Evolutionary conservation across 2,329 filamentous ascomycete genomes (phyloP).

Genomic region (Ceratocystis cacaofunesta): DNA sequence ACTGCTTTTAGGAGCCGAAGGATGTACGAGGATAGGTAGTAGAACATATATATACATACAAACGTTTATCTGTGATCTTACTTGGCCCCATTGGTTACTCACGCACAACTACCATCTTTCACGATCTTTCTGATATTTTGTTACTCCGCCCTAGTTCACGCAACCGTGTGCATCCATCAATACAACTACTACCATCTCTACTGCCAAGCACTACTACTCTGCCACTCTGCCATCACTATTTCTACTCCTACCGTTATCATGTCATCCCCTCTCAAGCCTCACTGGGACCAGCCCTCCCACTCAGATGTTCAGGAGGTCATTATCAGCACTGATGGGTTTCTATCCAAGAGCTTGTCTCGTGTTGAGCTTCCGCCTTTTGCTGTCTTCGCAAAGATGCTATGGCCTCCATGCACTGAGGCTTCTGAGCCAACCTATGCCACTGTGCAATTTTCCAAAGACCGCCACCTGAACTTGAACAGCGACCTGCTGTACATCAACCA

Average conservation of each 20-base stretch:
- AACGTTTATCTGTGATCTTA: no score
- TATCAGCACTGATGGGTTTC: conserved; percentile 38
- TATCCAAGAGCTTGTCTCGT: conserved; percentile 44
- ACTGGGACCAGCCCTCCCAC: conserved; percentile 48
- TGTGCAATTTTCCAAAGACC: conserved; percentile 41
- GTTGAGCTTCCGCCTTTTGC: conserved; percentile 44
- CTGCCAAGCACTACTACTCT: neutral
- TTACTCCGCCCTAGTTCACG: no score
- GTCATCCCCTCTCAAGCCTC: conserved; percentile 43
- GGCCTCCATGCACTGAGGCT: conserved; percentile 45
- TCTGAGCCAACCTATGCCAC: conserved; percentile 46
- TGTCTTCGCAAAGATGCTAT: conserved; percentile 50
- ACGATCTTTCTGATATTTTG: neutral
- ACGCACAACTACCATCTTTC: neutral
- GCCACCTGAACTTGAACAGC: conserved; percentile 48
- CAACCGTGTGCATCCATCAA: neutral
- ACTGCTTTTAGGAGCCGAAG: neutral
- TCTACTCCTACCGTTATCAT: conserved; percentile 15
- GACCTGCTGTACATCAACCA: conserved; percentile 55
- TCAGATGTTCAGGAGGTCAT: conserved; percentile 42
- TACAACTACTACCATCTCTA: neutral
- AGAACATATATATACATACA: neutral
- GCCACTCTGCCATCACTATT: no score
- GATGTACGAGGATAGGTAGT: neutral
- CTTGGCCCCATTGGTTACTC: no score